Percentiles rank a stretch among this genome's conserved stretches.
Conservation (phyloP, 2,329 filamentous ascomycete genomes). For the Thielaviopsis populi region DNA sequence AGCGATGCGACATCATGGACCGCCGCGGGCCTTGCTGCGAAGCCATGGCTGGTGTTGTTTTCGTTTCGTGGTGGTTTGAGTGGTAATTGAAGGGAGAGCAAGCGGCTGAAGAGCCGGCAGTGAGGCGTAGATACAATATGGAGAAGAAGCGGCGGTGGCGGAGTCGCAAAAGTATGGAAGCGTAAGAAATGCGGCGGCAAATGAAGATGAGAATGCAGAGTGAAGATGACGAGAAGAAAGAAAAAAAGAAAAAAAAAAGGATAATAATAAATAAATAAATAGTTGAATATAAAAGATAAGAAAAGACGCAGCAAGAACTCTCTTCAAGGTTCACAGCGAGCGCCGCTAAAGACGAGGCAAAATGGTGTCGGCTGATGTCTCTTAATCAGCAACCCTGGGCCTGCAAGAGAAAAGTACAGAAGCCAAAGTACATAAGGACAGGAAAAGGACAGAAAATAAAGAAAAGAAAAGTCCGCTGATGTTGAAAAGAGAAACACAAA, state of each 20-base stretch:
- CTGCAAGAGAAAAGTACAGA: background rate
- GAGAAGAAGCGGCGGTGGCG: no score
- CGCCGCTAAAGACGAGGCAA: background rate
- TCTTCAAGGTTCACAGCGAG: no score
- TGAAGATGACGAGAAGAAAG: background rate
- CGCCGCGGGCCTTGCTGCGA: constrained; percentile 29
- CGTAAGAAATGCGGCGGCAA: background rate
- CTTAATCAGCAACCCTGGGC: background rate
- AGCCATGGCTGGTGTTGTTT: constrained; percentile 24
- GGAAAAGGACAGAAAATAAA: no score
- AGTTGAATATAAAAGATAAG: background rate
- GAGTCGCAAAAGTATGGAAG: no score
- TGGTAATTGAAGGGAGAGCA: background rate
- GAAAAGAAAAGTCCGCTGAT: background rate
- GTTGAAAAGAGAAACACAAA: background rate
- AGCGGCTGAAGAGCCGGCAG: background rate
- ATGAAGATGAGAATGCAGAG: background rate
- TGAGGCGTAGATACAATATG: no score
- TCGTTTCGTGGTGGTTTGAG: background rate
- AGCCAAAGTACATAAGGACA: no score
- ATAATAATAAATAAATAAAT: background rate
- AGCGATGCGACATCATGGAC: constrained; percentile 37
- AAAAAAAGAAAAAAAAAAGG: background rate
- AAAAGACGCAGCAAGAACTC: background rate
- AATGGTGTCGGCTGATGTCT: background rate